Base-by-base conservation (phyloP, 192 early-diverging fungal genomes). In the Kickxella alabastrina region DNA sequence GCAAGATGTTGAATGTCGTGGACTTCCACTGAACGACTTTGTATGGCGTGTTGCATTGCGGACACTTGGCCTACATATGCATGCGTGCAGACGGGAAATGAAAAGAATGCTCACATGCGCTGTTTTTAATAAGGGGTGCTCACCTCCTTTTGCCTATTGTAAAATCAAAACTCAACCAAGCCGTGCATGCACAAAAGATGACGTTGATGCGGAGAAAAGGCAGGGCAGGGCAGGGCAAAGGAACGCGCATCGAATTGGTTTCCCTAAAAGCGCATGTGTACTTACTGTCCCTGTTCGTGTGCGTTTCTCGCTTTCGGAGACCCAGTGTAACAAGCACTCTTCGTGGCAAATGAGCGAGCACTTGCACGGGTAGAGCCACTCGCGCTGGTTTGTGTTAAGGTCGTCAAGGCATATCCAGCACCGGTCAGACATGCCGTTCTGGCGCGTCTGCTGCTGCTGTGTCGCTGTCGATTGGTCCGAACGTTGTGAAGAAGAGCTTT, bases 331-430 rank as follows among this genome's bases (percentile, higher is more conserved):
- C 35, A 89, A 66, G 56, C 87, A 89, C 60, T 84, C 80, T 52
- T 89, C 86, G 51, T 89, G 87, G 49, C 82, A 82, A n/a, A 86
- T 79, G 17, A 89, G 70, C 34, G 87, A 85, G 43, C 87, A 89
- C 42, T 69, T 80, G 34, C 87, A 89, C 6, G 87, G 85, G 29
- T 78, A 80, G 34, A 83, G 71, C 86, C 87, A 89, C 29, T 79
- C 74, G 28, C 79, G 79, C 6, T 57, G 72, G 35, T 78, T 82
- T 28, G 80, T 80, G 28, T 58, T 54, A 3, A 85, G 79, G 22
- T 83, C 85, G n/a, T 85, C 86, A 53, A 83, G 84, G 34, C 87
- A 89, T 63, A 89, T 89, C 80, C 86, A 89, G 49, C 87, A 89
- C n/a, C 65, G 59, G 17, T 75, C 71, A 6, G 40, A 43, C 4